Percentiles rank a stretch among this genome's conserved stretches.
phyloP scores from a whole-genome alignment of 225 moss, liverwort and hornwort genomes.

The Physcomitrium patens region DNA sequence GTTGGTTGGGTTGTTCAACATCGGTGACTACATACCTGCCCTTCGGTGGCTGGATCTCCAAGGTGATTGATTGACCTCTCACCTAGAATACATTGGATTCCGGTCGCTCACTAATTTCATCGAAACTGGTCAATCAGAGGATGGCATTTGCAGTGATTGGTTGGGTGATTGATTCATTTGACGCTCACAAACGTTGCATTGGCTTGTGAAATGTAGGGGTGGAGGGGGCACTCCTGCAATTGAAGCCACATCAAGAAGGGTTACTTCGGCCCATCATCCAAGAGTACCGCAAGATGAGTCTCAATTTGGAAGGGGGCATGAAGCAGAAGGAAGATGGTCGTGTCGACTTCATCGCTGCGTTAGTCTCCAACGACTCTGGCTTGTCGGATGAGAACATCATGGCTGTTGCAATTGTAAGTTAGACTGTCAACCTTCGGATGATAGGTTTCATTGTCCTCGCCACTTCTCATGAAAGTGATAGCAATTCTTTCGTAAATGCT shows the following conservation, averaged over 20 bases:
- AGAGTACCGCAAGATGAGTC: conserved; percentile 44
- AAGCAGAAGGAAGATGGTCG: conserved; percentile 56
- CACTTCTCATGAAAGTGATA: conserved; percentile 9
- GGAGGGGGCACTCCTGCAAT: conserved; percentile 38
- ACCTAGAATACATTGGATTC: background rate
- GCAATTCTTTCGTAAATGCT: background rate
- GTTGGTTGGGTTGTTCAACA: conserved; percentile 75
- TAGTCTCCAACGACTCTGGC: conserved; percentile 46
- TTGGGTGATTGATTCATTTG: conserved; percentile 6
- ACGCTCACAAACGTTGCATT: too few species aligned
- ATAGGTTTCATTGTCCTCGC: background rate
- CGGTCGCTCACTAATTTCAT: too few species aligned
- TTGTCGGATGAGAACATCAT: conserved; percentile 55
- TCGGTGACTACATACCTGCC: conserved; percentile 78
- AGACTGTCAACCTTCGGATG: conserved; percentile 5
- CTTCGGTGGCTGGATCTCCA: conserved; percentile 81
- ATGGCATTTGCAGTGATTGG: background rate
- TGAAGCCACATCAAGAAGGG: conserved; percentile 49
- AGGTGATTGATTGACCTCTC: conserved; percentile 39
- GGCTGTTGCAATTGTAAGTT: conserved; percentile 61
- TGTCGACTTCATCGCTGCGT: conserved; percentile 53
- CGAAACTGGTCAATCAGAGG: too few species aligned
- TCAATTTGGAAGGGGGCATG: conserved; percentile 40
- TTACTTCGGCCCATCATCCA: conserved; percentile 50
- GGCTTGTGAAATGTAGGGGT: conserved; percentile 34